Evolutionary conservation across 345 rosid species (phyloP), one percentile per base, ranked within the genome.

Genomic region (Draba incana): DNA sequence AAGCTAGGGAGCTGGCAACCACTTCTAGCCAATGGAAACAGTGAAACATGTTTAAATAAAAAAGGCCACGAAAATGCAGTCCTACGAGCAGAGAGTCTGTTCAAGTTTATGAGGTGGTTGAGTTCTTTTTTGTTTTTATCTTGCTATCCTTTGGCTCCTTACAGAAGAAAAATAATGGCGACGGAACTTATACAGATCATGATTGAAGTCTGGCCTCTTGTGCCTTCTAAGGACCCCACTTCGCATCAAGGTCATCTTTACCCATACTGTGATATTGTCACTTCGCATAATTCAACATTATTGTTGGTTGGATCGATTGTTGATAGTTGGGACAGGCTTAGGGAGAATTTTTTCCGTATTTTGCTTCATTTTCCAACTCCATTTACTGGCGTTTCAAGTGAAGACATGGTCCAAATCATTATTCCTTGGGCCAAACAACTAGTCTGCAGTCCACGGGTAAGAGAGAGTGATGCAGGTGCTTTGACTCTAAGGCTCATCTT

Each of bases 401-500:
- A 82, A 58, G 83, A 80, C 59, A 84, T 80, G 90, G 88, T 87
- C 74, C 79, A 78, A 70, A 84, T 70, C 62, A 72, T 90, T 70
- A 84, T 88, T 69, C 64, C 72, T 39, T 90, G 97, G 97, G 96
- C 98, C 58, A 85, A 88, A 80, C 78, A 81, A 27, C 79, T 93
- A 77, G 96, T 93, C 66, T 87, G 91, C 71, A 88, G 97, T 72
- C 90, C 98, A 72, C 97, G 97, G 57, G 98, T 93, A 67, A 88
- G 98, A 75, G 98, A 93, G 86, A 93, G 97, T 78, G 98, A 93
- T 72, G 98, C 94, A 59, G 98, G 98, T 46, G 83, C 98, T 45
- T 72, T 93, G 75, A 83, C 89, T 45, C 72, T 90, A 23, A 81
- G 90, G 77, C 98, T 93, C 68, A 72, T 93, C 70, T 90, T 93